Evolutionary conservation across 805 yeast genomes (phyloP), one percentile per base, ranked within the genome.

Genomic region (Sungouiozyma intestinalis): DNA sequence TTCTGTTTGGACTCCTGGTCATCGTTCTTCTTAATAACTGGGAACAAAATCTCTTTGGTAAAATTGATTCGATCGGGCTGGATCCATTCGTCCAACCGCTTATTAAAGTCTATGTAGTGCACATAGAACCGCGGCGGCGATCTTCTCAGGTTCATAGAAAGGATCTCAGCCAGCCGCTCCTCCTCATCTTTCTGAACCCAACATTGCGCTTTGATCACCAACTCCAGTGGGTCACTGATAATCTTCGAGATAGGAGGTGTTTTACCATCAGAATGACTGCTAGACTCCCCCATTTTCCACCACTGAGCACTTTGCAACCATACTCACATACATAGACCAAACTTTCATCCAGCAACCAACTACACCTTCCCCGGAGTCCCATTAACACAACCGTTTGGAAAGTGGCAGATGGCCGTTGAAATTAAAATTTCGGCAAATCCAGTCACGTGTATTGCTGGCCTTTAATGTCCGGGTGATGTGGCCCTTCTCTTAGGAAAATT

Each of bases 1-100:
- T 62, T 62, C 48, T 54, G 58, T 45, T 49, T 53, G 49, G 50
- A 42, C 21, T 45, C 57, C 38, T 38, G 56, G 40, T 69, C 77
- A 45, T 69, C 73, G 54, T 69, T 65, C 29, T 63, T 65, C 46
- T 73, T 75, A 0, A 78, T 77, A 48, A 74, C 77, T 0, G 96
- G 96, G 48, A 77, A 67, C 16, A 74, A 74, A 43, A 90, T 75
- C 0, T 85, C 85, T 42, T 77, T 67, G n/a, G 71, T 66, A 41
- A 78, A 72, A 58, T 86, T 85, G 9, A 92, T 78, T 40, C 94
- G 71, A 32, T 77, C 79, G 3, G 76, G 69, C 16, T 73, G 69
- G 5, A 92, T 76, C 97, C 97, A 90, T 62, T 92, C 98, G 66
- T 92, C 99, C 51, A 92, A 72, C 62, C 99, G 82, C 63, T 92